A percentile compares a stretch with the other conserved stretches of the same genome.
phyloP scores from a whole-genome alignment of 2,329 filamentous ascomycete species.

The Thermoascus crustaceus region DNA sequence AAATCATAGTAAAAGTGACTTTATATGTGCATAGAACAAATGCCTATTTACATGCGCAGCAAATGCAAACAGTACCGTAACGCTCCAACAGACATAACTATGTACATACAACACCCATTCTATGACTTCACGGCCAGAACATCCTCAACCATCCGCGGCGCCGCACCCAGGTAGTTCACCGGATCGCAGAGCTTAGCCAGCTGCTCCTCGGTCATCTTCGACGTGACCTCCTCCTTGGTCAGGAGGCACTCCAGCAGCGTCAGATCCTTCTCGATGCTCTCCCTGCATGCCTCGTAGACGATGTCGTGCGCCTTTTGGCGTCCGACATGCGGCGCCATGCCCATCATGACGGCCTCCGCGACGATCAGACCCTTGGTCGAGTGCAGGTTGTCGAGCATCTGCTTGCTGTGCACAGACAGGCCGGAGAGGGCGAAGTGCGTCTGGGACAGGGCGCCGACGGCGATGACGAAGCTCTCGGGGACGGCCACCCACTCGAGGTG shows the following conservation, averaged over 20 bases:
- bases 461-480: slow-evolving; percentile 47
- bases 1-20: no score
- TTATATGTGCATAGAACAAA: no score
- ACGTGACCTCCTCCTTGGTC: slow-evolving; percentile 32
- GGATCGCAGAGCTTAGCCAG: slow-evolving; percentile 50
- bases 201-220: slow-evolving; percentile 37
- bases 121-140: slow-evolving; percentile 15
- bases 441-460: slow-evolving; percentile 46
- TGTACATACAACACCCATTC: neutral
- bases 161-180: slow-evolving; percentile 36
- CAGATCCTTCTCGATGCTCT: slow-evolving; percentile 38
- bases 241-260: slow-evolving; percentile 39
- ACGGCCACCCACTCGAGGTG: slow-evolving; percentile 52
- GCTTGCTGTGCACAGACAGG: slow-evolving; percentile 42
- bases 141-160: slow-evolving; percentile 26
- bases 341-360: slow-evolving; percentile 55
- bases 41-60: no score
- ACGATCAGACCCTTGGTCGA: slow-evolving; percentile 48
- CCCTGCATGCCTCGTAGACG: slow-evolving; percentile 48
- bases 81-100: no score
- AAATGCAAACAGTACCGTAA: no score
- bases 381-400: slow-evolving; percentile 45
- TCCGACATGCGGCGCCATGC: slow-evolving; percentile 45
- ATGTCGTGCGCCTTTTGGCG: slow-evolving; percentile 48
- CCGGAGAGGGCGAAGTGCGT: slow-evolving; percentile 47